phyloP scores from a whole-genome alignment of 164 flowering plant genomes.

The Taxillus chinensis region DNA sequence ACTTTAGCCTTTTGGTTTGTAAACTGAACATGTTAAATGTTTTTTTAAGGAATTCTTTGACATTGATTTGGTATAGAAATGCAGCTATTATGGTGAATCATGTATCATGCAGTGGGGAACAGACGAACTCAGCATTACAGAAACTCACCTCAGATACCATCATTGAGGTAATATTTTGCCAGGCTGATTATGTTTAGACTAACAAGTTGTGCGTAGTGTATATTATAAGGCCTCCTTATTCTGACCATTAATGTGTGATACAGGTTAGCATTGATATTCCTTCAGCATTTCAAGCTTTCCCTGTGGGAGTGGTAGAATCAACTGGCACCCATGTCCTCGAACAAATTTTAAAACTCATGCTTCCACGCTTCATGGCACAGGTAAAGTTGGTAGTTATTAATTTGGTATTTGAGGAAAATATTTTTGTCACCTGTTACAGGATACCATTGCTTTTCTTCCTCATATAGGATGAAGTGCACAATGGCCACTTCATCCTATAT shows the following conservation, averaged over 20 bases:
- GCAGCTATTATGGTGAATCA: conserved; percentile 96
- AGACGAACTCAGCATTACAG: conserved; percentile 33
- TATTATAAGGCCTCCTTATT: neutral
- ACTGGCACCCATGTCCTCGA: conserved; percentile 77
- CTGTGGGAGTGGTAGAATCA: conserved; percentile 65
- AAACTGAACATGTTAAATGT: conserved; percentile 17
- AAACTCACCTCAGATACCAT: conserved; percentile 69
- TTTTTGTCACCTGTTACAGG: too few species aligned
- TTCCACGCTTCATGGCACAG: conserved; percentile 90
- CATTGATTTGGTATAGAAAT: conserved; percentile 71
- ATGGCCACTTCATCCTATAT: too few species aligned
- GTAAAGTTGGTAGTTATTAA: conserved; percentile 13
- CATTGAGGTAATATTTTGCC: conserved; percentile 52
- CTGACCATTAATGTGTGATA: conserved; percentile 3
- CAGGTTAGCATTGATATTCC: conserved; percentile 84
- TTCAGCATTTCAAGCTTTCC: conserved; percentile 66
- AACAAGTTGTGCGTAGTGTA: neutral
- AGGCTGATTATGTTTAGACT: neutral
- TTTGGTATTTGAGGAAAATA: too few species aligned
- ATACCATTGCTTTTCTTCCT: too few species aligned
- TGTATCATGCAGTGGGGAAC: conserved; percentile 44
- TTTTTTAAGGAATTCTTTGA: conserved; percentile 64
- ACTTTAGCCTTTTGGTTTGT: conserved; percentile 15
- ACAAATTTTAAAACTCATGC: conserved; percentile 71
- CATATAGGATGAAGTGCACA: too few species aligned